These are phyloP conservation scores for Ophiostoma triangulosporum DNA, from an alignment of 2,329 filamentous ascomycete species.

Conservation along the genomic window DNA sequence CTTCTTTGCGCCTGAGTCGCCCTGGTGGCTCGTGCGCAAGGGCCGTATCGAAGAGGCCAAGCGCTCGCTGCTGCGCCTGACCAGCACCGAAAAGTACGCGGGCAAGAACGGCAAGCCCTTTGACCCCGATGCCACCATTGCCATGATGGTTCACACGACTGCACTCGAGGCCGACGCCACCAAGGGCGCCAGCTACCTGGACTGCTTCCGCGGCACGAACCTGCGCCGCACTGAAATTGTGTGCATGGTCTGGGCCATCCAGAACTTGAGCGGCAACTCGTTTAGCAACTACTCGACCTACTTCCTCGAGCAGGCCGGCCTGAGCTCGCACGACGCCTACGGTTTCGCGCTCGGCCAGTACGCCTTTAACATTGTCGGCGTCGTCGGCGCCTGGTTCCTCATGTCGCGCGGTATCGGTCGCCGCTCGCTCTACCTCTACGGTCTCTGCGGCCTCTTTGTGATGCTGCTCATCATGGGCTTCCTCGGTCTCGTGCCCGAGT, in stretches of 20 bases:
- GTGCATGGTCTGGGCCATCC: constrained; percentile 50
- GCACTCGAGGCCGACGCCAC: constrained; percentile 61
- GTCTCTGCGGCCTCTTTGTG: constrained; percentile 55
- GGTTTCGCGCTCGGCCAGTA: constrained; percentile 51
- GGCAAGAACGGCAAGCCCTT: constrained; percentile 49
- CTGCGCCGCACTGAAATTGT: constrained; percentile 62
- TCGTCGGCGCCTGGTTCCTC: constrained; percentile 68
- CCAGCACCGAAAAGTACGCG: constrained; percentile 27
- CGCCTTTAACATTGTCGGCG: constrained; percentile 63
- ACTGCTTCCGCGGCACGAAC: constrained; percentile 74
- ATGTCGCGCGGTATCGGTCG: constrained; percentile 66
- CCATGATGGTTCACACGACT: constrained; percentile 88
- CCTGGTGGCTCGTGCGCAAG: constrained; percentile 64
- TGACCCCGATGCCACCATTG: constrained; percentile 69
- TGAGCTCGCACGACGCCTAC: constrained; percentile 38
- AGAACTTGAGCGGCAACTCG: constrained; percentile 49
- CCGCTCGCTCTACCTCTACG: constrained; percentile 61
- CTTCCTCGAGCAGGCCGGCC: constrained; percentile 47
- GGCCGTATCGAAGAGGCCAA: constrained; percentile 53
- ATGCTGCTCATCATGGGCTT: constrained; percentile 81
- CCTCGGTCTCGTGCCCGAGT: constrained; percentile 56
- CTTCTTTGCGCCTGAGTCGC: constrained; percentile 54
- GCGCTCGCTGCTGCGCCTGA: constrained; percentile 49
- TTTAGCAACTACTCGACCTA: constrained; percentile 55
- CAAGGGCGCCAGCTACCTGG: constrained; percentile 57